A percentile compares a stretch with the other conserved stretches of the same genome.
Evolutionary conservation across 768 basidiomycete genomes (phyloP).

Genomic region (Lactifluus rugatus): DNA sequence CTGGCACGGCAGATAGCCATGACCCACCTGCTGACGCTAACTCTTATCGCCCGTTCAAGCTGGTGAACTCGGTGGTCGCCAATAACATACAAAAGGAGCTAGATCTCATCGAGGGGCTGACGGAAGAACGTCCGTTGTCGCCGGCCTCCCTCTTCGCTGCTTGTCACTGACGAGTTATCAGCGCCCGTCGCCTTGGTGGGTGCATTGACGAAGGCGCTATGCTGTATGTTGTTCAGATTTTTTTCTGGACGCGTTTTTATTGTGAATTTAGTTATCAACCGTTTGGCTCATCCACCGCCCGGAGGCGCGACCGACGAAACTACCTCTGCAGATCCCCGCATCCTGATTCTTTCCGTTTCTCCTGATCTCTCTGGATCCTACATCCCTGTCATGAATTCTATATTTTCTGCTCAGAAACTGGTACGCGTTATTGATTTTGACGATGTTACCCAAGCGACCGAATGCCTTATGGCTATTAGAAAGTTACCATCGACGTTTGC

Average conservation of each 20-base stretch:
- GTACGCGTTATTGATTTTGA: slow-evolving; percentile 34
- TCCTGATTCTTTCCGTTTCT: slow-evolving; percentile 81
- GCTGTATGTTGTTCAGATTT: slow-evolving; percentile 44
- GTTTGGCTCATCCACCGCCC: slow-evolving; percentile 33
- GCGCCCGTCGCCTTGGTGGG: slow-evolving; percentile 71
- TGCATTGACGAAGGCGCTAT: slow-evolving; percentile 85
- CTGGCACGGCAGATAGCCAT: slow-evolving; percentile 30
- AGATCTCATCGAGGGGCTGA: slow-evolving; percentile 37
- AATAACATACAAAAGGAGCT: slow-evolving; percentile 53
- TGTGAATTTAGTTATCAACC: slow-evolving; percentile 55
- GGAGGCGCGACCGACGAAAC: slow-evolving; percentile 27
- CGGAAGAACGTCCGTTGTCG: slow-evolving; percentile 41
- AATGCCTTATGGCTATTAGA: slow-evolving; percentile 37
- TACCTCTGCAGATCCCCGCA: slow-evolving; percentile 41
- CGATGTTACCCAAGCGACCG: neutral
- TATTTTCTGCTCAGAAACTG: slow-evolving; percentile 96
- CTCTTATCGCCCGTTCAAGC: slow-evolving; percentile 73
- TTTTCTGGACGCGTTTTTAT: neutral
- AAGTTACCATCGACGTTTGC: slow-evolving; percentile 94
- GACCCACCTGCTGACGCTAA: slow-evolving; percentile 53
- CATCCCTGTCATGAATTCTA: slow-evolving; percentile 98
- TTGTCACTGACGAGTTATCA: slow-evolving; percentile 21
- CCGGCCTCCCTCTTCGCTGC: slow-evolving; percentile 3
- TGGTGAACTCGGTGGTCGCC: slow-evolving; percentile 61
- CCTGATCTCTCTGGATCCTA: slow-evolving; percentile 85